These are phyloP conservation scores for Fusarium sp. DNA, from an alignment of 2,329 filamentous ascomycete species.

Conservation along the genomic window DNA sequence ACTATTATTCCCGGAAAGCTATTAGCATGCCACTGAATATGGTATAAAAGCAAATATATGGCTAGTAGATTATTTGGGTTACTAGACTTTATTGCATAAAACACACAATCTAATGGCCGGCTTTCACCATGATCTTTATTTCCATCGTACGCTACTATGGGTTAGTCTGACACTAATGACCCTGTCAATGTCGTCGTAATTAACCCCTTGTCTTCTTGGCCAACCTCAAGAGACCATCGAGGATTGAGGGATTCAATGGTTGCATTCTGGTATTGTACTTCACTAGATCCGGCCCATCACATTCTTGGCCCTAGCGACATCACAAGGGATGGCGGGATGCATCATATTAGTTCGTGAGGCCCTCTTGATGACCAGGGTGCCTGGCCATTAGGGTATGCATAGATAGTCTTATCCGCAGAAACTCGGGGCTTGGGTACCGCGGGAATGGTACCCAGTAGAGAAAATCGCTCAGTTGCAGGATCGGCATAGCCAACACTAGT, in stretches of 20 bases:
- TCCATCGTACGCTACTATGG: no score
- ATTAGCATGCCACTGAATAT: no score
- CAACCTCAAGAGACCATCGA: not conserved
- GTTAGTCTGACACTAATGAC: no score
- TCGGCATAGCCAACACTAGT: not conserved
- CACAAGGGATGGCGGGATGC: not conserved
- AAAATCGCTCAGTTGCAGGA: constrained; percentile 5
- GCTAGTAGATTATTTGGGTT: no score
- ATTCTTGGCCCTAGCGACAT: not conserved
- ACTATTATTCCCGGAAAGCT: no score
- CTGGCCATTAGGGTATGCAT: not conserved
- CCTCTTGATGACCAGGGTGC: not conserved
- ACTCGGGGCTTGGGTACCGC: constrained; percentile 1
- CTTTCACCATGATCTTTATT: no score
- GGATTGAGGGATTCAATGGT: not conserved
- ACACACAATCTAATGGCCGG: no score
- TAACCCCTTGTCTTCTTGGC: not conserved
- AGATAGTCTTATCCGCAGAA: not conserved
- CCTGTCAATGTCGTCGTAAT: no score
- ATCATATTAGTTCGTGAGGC: constrained; percentile 4
- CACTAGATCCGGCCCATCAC: not conserved
- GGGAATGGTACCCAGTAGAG: not conserved
- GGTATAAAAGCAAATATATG: no score
- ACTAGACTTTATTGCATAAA: no score
- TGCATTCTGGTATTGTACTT: not conserved